phyloP scores from a whole-genome alignment of 2,329 filamentous ascomycete genomes.

The Exserohilum rostratum region DNA sequence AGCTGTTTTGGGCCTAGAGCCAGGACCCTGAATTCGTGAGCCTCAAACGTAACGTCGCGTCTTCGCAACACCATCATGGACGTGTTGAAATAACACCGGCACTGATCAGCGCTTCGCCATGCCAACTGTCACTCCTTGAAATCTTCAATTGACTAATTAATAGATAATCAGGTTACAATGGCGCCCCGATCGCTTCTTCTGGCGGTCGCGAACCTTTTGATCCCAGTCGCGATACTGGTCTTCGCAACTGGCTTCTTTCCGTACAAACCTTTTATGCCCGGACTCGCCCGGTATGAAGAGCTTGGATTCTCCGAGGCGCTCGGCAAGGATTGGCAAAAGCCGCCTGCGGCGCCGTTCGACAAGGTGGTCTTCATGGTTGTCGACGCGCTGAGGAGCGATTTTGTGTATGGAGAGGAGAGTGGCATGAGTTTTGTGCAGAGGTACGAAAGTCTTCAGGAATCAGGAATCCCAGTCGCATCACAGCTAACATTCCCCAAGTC shows the following conservation, averaged over 20 bases:
- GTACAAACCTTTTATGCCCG: conserved; percentile 91
- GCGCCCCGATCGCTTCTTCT: conserved; percentile 52
- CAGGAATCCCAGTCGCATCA: background rate
- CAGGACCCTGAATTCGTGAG: conserved; percentile 34
- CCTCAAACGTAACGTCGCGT: conserved; percentile 29
- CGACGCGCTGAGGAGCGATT: conserved; percentile 87
- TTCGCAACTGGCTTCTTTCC: conserved; percentile 96
- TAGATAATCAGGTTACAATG: conserved; percentile 25
- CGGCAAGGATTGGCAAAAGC: conserved; percentile 44
- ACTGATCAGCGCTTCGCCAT: conserved; percentile 19
- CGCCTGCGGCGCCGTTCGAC: conserved; percentile 76
- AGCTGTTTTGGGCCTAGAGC: conserved; percentile 23
- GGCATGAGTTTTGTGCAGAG: conserved; percentile 88
- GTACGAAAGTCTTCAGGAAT: conserved; percentile 54
- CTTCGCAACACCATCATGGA: conserved; percentile 30
- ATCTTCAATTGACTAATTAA: conserved; percentile 1
- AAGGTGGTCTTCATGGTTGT: conserved; percentile 97
- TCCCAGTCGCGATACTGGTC: conserved; percentile 69
- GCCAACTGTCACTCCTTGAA: background rate
- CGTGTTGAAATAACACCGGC: conserved; percentile 1
- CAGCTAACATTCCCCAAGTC: conserved; percentile 54
- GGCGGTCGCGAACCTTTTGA: conserved; percentile 73
- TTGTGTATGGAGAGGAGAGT: conserved; percentile 81
- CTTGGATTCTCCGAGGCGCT: conserved; percentile 54
- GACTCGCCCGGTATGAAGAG: conserved; percentile 72